phyloP scores from a whole-genome alignment of 2,329 filamentous ascomycete species.

The Hymenoscyphus occultus region DNA sequence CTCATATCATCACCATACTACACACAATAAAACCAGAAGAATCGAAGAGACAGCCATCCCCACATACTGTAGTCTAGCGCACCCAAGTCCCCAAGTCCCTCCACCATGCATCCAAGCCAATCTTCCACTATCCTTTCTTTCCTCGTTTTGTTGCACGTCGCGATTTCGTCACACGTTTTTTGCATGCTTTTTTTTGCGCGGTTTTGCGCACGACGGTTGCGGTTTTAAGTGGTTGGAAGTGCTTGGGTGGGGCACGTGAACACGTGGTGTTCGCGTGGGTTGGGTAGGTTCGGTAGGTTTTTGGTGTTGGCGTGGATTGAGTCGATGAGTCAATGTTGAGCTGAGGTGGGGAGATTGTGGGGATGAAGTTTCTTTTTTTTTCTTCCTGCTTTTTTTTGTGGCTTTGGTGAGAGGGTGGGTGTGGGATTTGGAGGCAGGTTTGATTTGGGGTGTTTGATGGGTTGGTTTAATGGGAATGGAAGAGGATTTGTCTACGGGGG shows the following conservation, averaged over 20 bases:
- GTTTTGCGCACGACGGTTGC: background rate
- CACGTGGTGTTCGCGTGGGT: background rate
- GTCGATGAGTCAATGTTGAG: background rate
- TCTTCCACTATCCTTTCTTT: background rate
- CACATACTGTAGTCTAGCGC: no score
- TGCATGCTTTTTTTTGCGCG: background rate
- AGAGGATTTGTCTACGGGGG: no score
- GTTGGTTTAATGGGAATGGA: no score
- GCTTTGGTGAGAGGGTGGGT: no score
- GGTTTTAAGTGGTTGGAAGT: background rate
- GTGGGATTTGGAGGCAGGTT: no score
- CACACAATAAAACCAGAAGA: no score
- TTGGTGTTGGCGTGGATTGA: background rate
- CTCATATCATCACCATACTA: no score
- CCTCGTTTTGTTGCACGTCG: background rate
- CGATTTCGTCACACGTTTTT: conserved; percentile 2
- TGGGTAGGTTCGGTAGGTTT: background rate
- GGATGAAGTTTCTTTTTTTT: background rate
- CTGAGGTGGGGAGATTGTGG: background rate
- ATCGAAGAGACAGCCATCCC: no score
- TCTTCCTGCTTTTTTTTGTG: background rate
- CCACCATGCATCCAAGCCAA: no score
- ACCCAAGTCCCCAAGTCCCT: no score
- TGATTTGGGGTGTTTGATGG: no score
- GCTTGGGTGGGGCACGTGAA: background rate